These are phyloP conservation scores for Jaminaea rosea DNA, from an alignment of 1,284 basidiomycete genomes.

Conservation along the genomic window DNA sequence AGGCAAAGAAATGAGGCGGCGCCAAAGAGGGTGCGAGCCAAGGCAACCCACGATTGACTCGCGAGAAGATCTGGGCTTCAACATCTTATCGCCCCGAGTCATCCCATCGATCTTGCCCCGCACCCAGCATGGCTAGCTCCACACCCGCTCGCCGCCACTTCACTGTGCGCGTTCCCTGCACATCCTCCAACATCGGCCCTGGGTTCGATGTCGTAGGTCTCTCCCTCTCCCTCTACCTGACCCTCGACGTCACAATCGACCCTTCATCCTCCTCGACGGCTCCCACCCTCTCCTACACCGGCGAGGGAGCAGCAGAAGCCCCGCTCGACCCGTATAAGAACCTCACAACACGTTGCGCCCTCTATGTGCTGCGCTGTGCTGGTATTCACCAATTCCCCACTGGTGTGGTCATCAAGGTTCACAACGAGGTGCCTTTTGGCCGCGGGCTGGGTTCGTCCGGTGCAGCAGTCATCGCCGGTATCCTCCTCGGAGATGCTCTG, in stretches of 20 bases:
- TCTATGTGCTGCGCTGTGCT: constrained; percentile 90
- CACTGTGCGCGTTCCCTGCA: constrained; percentile 78
- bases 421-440: constrained; percentile 95
- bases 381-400: constrained; percentile 63
- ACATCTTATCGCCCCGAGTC: neutral
- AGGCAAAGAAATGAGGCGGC: too few relatives aligned
- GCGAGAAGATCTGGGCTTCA: neutral
- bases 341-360: constrained; percentile 89
- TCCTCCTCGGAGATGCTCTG: constrained; percentile 75
- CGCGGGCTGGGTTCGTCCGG: constrained; percentile 94
- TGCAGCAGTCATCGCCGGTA: constrained; percentile 92
- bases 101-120: neutral
- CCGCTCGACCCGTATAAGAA: constrained; percentile 94
- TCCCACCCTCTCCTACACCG: constrained; percentile 69
- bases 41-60: too few relatives aligned
- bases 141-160: constrained; percentile 32
- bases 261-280: neutral
- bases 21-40: too few relatives aligned
- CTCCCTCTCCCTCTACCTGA: constrained; percentile 79
- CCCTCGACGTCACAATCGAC: constrained; percentile 59
- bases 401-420: constrained; percentile 57
- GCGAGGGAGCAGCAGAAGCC: constrained; percentile 80
- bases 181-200: constrained; percentile 95
- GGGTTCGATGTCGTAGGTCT: constrained; percentile 98
- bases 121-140: neutral